Evolutionary conservation across 192 early-diverging fungal species (phyloP).

Genomic region (Coemansia guatemalensis): DNA sequence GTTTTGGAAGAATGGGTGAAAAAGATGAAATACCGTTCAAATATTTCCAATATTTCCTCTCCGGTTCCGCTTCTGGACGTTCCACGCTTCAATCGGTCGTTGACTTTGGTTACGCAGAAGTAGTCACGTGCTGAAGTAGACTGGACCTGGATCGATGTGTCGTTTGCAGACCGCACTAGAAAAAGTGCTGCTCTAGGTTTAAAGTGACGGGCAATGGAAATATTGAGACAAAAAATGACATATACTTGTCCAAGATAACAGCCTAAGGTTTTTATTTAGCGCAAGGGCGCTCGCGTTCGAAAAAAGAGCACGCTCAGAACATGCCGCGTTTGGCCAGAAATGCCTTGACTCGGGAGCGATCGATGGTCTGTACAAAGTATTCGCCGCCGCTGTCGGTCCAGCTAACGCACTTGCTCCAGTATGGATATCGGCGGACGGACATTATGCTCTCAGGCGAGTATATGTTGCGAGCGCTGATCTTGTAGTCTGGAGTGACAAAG

Average conservation of each 20-base stretch:
- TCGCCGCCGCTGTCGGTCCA: slow-evolving; percentile 79
- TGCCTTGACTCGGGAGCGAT: slow-evolving; percentile 55
- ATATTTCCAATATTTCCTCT: too few species aligned
- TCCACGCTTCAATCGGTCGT: too few species aligned
- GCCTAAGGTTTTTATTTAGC: not conserved
- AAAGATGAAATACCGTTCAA: too few species aligned
- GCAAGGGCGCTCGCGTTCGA: not conserved
- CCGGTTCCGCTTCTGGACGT: too few species aligned
- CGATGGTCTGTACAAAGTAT: slow-evolving; percentile 80
- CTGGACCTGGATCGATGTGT: too few species aligned
- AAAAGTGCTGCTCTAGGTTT: not conserved
- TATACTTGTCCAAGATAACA: not conserved
- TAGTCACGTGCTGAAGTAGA: too few species aligned
- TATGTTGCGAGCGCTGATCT: slow-evolving; percentile 70
- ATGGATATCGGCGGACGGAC: slow-evolving; percentile 62
- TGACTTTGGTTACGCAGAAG: too few species aligned
- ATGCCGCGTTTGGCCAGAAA: slow-evolving; percentile 32
- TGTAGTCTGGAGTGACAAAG: slow-evolving; percentile 78
- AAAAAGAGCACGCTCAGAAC: slow-evolving; percentile 5
- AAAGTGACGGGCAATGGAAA: not conserved
- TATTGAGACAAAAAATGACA: not conserved
- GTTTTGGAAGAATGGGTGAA: too few species aligned
- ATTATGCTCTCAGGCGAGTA: slow-evolving; percentile 72
- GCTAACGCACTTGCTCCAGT: slow-evolving; percentile 71
- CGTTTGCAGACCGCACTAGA: not conserved